phyloP scores from a whole-genome alignment of 768 basidiomycete species.

The Auriscalpium vulgare region DNA sequence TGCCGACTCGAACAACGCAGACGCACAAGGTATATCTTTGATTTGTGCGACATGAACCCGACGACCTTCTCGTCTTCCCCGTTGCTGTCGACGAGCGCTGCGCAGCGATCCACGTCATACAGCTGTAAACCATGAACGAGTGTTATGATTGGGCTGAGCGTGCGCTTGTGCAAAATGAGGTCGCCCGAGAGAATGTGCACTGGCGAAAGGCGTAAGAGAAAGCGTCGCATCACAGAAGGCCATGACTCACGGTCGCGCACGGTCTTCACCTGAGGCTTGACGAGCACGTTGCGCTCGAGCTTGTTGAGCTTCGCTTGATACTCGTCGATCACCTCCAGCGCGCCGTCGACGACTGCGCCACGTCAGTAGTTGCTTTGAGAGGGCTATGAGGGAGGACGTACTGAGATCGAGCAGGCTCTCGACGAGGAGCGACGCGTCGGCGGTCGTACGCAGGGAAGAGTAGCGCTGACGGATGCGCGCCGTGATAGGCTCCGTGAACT shows the following conservation, averaged over 20 bases:
- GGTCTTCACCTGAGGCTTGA: constrained; percentile 53
- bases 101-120: constrained; percentile 62
- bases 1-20: background rate
- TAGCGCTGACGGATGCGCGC: constrained; percentile 48
- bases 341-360: constrained; percentile 53
- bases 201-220: constrained; percentile 18
- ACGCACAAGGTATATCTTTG: constrained; percentile 59
- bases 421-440: constrained; percentile 61
- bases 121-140: constrained; percentile 60
- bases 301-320: constrained; percentile 56
- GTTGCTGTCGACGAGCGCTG: constrained; percentile 42
- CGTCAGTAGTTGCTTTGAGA: background rate
- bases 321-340: constrained; percentile 59
- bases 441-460: constrained; percentile 51
- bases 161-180: constrained; percentile 65
- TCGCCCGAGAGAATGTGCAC: constrained; percentile 76
- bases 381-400: constrained; percentile 12
- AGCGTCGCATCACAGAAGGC: background rate
- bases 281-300: constrained; percentile 51
- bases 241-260: constrained; percentile 46
- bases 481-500: constrained; percentile 48
- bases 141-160: constrained; percentile 62
- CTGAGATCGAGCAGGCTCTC: constrained; percentile 58
- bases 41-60: constrained; percentile 62
- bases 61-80: constrained; percentile 32